These are phyloP conservation scores for Ostreobium quekettii DNA, from an alignment of 139 green algal species.

Conservation along the genomic window DNA sequence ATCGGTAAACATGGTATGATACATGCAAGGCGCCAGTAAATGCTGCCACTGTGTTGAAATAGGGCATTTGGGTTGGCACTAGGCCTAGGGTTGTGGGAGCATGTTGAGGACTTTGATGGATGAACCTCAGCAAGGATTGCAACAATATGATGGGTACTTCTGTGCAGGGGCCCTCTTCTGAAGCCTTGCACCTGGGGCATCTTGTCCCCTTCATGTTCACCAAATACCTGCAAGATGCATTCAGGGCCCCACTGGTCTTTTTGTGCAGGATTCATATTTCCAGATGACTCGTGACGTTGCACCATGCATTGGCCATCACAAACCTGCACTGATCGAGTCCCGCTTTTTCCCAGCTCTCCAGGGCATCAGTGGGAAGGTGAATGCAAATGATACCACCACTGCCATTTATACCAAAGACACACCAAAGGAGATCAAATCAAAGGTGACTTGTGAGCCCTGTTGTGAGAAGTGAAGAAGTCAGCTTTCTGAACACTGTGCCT, in stretches of 20 bases:
- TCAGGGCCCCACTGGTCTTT: slow-evolving; percentile 95
- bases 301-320: slow-evolving; percentile 72
- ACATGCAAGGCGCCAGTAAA: too few relatives aligned
- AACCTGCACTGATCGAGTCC: slow-evolving; percentile 86
- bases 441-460: too few relatives aligned
- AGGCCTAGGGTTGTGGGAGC: too few relatives aligned
- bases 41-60: too few relatives aligned
- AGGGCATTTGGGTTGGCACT: too few relatives aligned
- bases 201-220: slow-evolving; percentile 97
- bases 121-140: too few relatives aligned
- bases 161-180: slow-evolving; percentile 89
- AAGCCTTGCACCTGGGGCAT: slow-evolving; percentile 94
- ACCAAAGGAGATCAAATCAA: slow-evolving; percentile 77
- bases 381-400: slow-evolving; percentile 69
- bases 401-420: slow-evolving; percentile 94
- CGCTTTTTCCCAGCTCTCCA: slow-evolving; percentile 94
- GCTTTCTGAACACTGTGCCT: too few relatives aligned
- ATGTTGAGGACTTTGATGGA: too few relatives aligned
- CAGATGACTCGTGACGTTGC: slow-evolving; percentile 91
- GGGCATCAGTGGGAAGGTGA: slow-evolving; percentile 98
- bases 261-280: slow-evolving; percentile 78
- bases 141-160: too few relatives aligned
- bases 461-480: too few relatives aligned
- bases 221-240: slow-evolving; percentile 86
- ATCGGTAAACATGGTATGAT: too few relatives aligned